phyloP scores from a whole-genome alignment of 2,329 filamentous ascomycete genomes.

The Blumeria hordei region DNA sequence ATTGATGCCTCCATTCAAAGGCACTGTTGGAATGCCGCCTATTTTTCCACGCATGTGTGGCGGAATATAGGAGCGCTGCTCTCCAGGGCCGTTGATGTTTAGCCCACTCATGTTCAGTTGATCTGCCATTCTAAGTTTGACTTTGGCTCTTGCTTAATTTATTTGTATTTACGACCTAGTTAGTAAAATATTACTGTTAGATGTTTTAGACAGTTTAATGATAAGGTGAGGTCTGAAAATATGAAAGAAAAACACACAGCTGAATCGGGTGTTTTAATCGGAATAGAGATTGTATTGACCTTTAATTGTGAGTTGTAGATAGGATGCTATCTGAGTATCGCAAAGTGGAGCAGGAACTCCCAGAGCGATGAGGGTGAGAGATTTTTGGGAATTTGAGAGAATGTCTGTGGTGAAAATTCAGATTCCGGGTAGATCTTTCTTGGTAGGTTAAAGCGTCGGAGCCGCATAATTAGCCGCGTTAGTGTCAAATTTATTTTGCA shows the following conservation, averaged over 20 bases:
- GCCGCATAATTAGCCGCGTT: not conserved
- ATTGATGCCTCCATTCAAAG: slow-evolving; percentile 26
- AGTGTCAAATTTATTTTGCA: not conserved
- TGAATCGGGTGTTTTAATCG: no score
- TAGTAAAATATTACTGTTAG: no score
- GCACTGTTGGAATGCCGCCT: slow-evolving; percentile 11
- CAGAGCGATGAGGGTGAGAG: no score
- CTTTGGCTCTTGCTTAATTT: not conserved
- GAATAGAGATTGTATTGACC: no score
- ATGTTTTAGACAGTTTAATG: no score
- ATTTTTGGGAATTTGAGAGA: no score
- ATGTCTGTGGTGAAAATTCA: not conserved
- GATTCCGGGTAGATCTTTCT: not conserved
- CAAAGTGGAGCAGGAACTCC: no score
- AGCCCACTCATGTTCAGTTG: slow-evolving; percentile 65
- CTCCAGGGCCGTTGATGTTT: slow-evolving; percentile 27
- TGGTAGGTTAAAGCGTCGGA: not conserved
- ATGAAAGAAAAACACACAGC: no score
- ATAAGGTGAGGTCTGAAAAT: no score
- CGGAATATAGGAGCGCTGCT: slow-evolving; percentile 55
- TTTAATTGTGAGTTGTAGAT: no score
- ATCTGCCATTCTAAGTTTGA: slow-evolving; percentile 45
- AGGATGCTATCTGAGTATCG: no score
- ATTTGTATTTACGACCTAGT: no score
- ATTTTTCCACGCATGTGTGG: slow-evolving; percentile 52